Evolutionary conservation across 441 rosid species (phyloP), one percentile per base, ranked within the genome.

Genomic region (Gossypium laxum): DNA sequence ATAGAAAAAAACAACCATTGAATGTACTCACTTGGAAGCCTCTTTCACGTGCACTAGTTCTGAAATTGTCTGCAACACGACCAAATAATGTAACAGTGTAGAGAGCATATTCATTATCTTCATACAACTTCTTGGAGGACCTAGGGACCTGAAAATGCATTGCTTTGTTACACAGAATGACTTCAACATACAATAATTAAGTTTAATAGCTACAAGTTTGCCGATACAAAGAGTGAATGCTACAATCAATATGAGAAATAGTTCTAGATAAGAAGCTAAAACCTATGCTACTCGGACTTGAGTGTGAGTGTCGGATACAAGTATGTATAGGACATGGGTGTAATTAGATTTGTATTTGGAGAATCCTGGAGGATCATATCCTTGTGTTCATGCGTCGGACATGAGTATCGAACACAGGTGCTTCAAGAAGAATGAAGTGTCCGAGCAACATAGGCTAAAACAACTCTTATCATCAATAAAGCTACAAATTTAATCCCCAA

Each of bases 41-140:
- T 77, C 82, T 92, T 62, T 92, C 98, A 21, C 95, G 93, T 38
- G 97, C 87, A 78, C 76, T 77, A 17, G 80, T 82, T 82, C 88
- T 87, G 82, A 86, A 95, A 78, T 89, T 95, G 85, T 95, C 99
- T 62, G 96, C 96, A 76, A 86, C 93, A 10, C 96, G 95, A 14
- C 76, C 77, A 76, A 95, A 95, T 72, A 92, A 89, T 19, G 87
- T 84, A 22, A 91, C 98, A 2, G 95, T 91, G 80, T 88, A 91
- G 71, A 95, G 96, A 55, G 99, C 98, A 82, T 95, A 92, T 82
- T 95, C 99, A 72, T 95, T 95, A 80, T 95, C 99, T 86, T 95
- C 99, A 48, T 82, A 77, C 83, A 95, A 82, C 72, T 77, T 80
- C 89, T 89, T 95, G 14, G 98, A 86, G 32, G 97, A 95, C 85